These are phyloP conservation scores for Endotrypanum monterogeii DNA, from an alignment of 208 protist genomes.

Conservation along the genomic window DNA sequence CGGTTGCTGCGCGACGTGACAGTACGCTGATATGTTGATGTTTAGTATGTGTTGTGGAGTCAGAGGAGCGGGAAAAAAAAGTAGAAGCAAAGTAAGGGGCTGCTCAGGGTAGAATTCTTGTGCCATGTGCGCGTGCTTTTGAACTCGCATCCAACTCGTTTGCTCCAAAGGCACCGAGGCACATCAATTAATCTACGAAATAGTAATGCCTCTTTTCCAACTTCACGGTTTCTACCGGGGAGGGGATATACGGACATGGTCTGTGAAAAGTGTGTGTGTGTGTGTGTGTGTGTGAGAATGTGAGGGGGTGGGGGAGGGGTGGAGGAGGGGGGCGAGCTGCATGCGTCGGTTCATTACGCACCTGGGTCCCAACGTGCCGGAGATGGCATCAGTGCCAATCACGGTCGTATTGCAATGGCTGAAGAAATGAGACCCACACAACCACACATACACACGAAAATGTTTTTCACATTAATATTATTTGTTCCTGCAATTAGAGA, in stretches of 20 bases:
- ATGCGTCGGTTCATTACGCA: not conserved
- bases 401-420: not conserved
- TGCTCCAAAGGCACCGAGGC: too few species aligned
- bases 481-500: not conserved
- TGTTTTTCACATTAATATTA: not conserved
- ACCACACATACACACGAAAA: not conserved
- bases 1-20: not conserved
- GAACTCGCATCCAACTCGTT: too few species aligned
- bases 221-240: too few species aligned
- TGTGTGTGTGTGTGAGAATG: too few species aligned
- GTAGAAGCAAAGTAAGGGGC: not conserved
- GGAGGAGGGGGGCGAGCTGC: not conserved
- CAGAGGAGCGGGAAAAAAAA: not conserved
- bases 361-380: not conserved
- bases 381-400: not conserved
- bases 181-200: too few species aligned
- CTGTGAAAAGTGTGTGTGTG: not conserved
- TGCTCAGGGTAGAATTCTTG: not conserved
- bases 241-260: too few species aligned
- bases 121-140: too few species aligned
- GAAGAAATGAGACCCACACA: not conserved
- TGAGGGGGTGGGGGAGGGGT: not conserved
- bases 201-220: not conserved
- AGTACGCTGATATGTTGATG: not conserved
- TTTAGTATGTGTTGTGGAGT: not conserved